phyloP scores from a whole-genome alignment of 78 protist genomes.

The Dictyostelium capitatum region DNA sequence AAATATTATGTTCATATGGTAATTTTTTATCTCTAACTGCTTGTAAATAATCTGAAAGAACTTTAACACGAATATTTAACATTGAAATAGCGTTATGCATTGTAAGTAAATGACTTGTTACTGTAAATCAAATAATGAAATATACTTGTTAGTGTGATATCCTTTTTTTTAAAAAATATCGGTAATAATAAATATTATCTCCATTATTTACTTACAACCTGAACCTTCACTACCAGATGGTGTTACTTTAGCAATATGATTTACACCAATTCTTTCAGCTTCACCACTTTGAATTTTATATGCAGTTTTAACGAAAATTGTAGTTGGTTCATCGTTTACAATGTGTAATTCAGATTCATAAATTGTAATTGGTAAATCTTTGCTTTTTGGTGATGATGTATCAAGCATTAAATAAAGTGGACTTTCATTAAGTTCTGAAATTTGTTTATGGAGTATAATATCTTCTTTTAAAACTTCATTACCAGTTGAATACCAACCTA shows the following conservation, averaged over 20 bases:
- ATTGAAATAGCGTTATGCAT: conserved; percentile 85
- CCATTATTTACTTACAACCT: conserved; percentile 24
- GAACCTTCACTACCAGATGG: conserved; percentile 78
- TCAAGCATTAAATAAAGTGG: conserved; percentile 87
- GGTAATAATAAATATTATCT: too few species aligned
- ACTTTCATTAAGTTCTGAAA: conserved; percentile 80
- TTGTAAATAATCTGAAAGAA: conserved; percentile 53
- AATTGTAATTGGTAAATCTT: conserved; percentile 83
- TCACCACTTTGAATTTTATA: conserved; percentile 85
- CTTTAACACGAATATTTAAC: conserved; percentile 81
- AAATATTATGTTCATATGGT: conserved; percentile 78
- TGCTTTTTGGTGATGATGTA: conserved; percentile 24
- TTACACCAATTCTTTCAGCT: conserved; percentile 90
- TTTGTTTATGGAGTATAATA: conserved; percentile 69
- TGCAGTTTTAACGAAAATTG: conserved; percentile 50
- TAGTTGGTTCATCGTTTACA: conserved; percentile 76
- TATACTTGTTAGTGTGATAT: background rate
- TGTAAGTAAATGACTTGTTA: conserved; percentile 68
- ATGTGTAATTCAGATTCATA: conserved; percentile 87
- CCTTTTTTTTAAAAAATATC: too few species aligned
- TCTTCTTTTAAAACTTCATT: conserved; percentile 45
- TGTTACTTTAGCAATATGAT: conserved; percentile 89
- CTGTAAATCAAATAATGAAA: background rate
- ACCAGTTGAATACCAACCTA: conserved; percentile 92
- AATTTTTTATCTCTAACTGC: conserved; percentile 61